Percentiles rank a stretch among this genome's conserved stretches.
Evolutionary conservation across 148 eudicot genomes (phyloP).

Genomic region (Amaranthus hypochondriacus): DNA sequence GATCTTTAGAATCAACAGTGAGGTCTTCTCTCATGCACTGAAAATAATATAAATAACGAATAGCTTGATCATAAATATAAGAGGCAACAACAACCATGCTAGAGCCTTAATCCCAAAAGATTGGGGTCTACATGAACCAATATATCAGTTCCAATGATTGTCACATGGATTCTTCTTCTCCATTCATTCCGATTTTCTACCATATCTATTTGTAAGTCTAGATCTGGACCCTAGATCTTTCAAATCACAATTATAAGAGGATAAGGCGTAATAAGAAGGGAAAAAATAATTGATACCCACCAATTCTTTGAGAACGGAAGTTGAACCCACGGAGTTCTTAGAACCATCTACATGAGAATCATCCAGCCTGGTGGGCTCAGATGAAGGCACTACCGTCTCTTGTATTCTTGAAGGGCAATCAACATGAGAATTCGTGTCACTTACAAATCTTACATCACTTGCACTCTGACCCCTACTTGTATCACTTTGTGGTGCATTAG

Average conservation of each 20-base stretch:
- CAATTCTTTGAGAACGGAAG: slow-evolving; percentile 64
- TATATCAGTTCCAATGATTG: neutral
- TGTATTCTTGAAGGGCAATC: slow-evolving; percentile 40
- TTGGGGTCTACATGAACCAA: neutral
- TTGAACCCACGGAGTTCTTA: slow-evolving; percentile 45
- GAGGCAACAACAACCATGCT: too few relatives aligned
- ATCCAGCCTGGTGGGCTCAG: slow-evolving; percentile 42
- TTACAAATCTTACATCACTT: slow-evolving; percentile 20
- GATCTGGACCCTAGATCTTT: too few relatives aligned
- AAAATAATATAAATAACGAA: neutral
- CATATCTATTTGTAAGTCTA: too few relatives aligned
- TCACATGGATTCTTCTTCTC: too few relatives aligned
- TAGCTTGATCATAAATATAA: too few relatives aligned
- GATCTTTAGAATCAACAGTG: slow-evolving; percentile 56
- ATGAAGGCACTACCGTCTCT: slow-evolving; percentile 30
- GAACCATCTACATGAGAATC: slow-evolving; percentile 48
- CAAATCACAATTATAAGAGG: neutral
- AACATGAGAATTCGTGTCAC: slow-evolving; percentile 34
- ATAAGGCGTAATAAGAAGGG: neutral
- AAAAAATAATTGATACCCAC: slow-evolving; percentile 31
- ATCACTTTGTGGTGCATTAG: slow-evolving; percentile 45
- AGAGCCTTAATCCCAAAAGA: too few relatives aligned
- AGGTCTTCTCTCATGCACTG: slow-evolving; percentile 84
- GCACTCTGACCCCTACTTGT: slow-evolving; percentile 43
- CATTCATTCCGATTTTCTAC: too few relatives aligned